Base-by-base conservation (phyloP, 192 early-diverging fungal species). In the Coemansia sp. region DNA sequence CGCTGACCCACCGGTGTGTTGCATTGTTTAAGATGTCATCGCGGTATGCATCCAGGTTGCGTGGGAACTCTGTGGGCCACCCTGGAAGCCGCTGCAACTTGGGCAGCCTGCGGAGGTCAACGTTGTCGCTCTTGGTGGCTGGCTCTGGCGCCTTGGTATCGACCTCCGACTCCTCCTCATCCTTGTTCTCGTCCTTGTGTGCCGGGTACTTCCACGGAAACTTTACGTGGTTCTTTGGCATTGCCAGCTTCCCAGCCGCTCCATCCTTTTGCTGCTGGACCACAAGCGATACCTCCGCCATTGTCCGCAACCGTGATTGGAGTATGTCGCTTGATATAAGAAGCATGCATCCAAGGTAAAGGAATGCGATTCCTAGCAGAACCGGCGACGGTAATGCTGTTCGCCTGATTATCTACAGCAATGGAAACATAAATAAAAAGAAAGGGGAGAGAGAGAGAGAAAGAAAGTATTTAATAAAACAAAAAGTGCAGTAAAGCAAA, bases 31-130 rank as follows among this genome's bases (percentile, higher is more conserved):
- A 32, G 9, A 81, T 64, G 8, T 43, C 19, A 15, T 54, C 20
- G 5, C 74, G 79, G 59, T 81, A 76, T 33, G 43, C 49, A 11
- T 61, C 50, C 43, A 81, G 58, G 65, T 71, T 33, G 0, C 63
- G 55, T 0, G 79, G 79, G 40, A 81, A 81, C 36, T 67, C 62
- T 0, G 65, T 65, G n/a, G 66, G 79, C 79, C 79, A 81, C 2
- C 79, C 79, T 0, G 35, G 50, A 9, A 81, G 61, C 22, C 79
- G 67, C 46, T 36, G 54, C 23, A 81, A 48, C 19, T 19, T 20
- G 10, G 56, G 33, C 40, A 29, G 41, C 53, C 1, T 25, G 49
- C 9, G 14, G 6, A 48, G 45, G 38, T 55, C 36, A 33, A 14
- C n/a, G 38, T 40, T 5, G 38, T 11, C 7, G 38, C 38, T 1